Evolutionary conservation across 164 flowering plant species (phyloP), one percentile per base, ranked within the genome.

Genomic region (Buxus sempervirens): DNA sequence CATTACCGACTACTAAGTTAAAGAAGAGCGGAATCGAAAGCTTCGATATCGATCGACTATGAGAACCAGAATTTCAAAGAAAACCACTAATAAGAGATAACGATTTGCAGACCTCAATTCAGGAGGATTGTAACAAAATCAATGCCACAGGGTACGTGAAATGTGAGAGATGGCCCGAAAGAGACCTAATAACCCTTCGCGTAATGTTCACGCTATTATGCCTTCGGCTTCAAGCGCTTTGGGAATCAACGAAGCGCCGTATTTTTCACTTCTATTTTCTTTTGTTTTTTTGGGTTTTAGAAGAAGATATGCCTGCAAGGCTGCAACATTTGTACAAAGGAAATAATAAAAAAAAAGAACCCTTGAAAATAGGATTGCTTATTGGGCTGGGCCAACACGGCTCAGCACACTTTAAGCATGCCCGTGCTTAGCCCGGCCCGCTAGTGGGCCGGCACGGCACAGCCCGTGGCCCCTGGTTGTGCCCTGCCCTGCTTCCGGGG

Each of bases 141-240:
- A 5, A 26, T 3, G 20, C 2, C 26, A 16, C 20, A 21, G 22
- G 32, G 0, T 23, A 18, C 15, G 16, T 1, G 27, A 58, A 58
- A 38, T 58, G 62, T 32, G 26, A 58, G 62, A 27, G 26, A 58
- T 38, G 14, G 13, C 3, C 1, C 10, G 15, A 57, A 16, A n/a
- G 60, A 12, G 9, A 10, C 8, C 1, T 0, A 6, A 57, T 8
- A 14, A 22, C 26, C 60, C 54, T 64, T 21, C 15, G 68, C 42
- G 22, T 70, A 7, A 20, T 70, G 12, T 72, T 54, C 63, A 21
- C 54, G 22, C 72, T 68, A 7, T 70, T 65, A 68, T 64, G 1
- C 59, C 64, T n/a, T 51, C 64, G 13, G 63, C 76, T 26, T 71
- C 72, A 3, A 67, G 76, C 53, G 68, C 51, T 15, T 45, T 45